phyloP scores from a whole-genome alignment of 306 rosid species.

The Mimosa bimucronata region DNA sequence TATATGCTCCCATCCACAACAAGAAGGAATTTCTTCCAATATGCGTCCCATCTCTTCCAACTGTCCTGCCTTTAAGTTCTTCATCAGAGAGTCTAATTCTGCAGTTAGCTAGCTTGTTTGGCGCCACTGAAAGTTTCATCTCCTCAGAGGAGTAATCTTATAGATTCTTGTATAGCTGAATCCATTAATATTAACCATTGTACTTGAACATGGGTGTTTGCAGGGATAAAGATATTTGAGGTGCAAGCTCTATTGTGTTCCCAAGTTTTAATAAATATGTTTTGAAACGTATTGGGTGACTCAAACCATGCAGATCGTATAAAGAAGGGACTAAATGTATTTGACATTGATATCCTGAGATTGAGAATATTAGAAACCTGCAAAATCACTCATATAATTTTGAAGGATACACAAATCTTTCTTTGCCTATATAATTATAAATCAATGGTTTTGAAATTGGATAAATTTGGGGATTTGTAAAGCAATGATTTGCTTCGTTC shows the following conservation, averaged over 20 bases:
- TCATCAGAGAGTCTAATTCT: conserved; percentile 51
- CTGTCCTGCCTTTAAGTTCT: conserved; percentile 43
- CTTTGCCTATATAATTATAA: background rate
- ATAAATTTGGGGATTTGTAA: background rate
- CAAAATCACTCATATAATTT: background rate
- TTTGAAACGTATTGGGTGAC: background rate
- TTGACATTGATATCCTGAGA: background rate
- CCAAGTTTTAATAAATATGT: background rate
- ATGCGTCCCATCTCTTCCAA: conserved; percentile 76
- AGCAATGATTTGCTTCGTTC: background rate
- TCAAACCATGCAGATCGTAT: background rate
- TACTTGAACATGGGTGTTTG: conserved; percentile 22
- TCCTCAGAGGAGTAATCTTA: conserved; percentile 51
- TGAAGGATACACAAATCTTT: background rate
- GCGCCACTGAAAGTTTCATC: conserved; percentile 58
- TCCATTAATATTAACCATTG: conserved; percentile 30
- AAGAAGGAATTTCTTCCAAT: conserved; percentile 68
- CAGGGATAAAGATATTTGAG: conserved; percentile 13
- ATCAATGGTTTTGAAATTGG: background rate
- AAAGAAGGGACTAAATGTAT: background rate
- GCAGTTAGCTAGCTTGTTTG: conserved; percentile 67
- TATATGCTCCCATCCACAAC: conserved; percentile 60
- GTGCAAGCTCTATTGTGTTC: conserved; percentile 26
- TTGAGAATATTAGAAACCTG: background rate
- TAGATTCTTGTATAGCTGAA: conserved; percentile 41